These are phyloP conservation scores for Monosporascus sp. DNA, from an alignment of 2,329 filamentous ascomycete genomes.

Conservation along the genomic window DNA sequence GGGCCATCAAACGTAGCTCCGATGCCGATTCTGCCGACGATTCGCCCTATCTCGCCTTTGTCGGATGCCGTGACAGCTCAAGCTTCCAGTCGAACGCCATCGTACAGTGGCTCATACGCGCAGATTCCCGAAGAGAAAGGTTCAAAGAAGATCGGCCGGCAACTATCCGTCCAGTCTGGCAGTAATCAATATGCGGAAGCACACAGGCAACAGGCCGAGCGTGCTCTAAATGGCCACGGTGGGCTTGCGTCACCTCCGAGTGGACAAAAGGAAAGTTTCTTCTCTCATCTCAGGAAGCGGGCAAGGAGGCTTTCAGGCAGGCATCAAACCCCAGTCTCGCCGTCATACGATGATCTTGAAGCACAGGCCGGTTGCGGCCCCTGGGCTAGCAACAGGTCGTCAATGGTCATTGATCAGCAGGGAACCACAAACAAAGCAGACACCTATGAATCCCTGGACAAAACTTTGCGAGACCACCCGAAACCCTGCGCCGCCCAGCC, in stretches of 20 bases:
- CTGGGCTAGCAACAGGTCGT: slow-evolving; percentile 81
- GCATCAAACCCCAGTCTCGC: slow-evolving; percentile 75
- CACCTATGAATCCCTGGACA: slow-evolving; percentile 56
- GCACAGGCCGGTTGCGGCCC: slow-evolving; percentile 88
- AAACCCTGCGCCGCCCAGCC: slow-evolving; percentile 38
- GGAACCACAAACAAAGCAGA: slow-evolving; percentile 44
- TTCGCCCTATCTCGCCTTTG: slow-evolving; percentile 92
- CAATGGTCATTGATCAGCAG: slow-evolving; percentile 66
- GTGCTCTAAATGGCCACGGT: slow-evolving; percentile 76
- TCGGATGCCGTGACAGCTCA: slow-evolving; percentile 89
- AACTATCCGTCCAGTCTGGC: slow-evolving; percentile 85
- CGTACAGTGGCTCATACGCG: slow-evolving; percentile 45
- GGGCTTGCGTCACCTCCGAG: slow-evolving; percentile 71
- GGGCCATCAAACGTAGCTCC: slow-evolving; percentile 74
- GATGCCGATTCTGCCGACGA: slow-evolving; percentile 93
- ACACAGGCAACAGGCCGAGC: slow-evolving; percentile 85
- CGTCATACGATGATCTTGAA: slow-evolving; percentile 80
- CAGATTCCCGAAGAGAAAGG: slow-evolving; percentile 54
- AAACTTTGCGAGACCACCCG: slow-evolving; percentile 50
- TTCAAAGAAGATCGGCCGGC: slow-evolving; percentile 87
- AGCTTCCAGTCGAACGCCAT: slow-evolving; percentile 60
- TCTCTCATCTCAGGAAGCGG: slow-evolving; percentile 91
- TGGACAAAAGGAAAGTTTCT: slow-evolving; percentile 91
- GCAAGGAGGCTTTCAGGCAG: slow-evolving; percentile 88
- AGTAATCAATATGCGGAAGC: slow-evolving; percentile 89